A percentile compares a stretch with the other conserved stretches of the same genome.
These are phyloP conservation scores for Conticribra guillardii DNA, from an alignment of 108 stramenopile genomes.

Conservation along the genomic window DNA sequence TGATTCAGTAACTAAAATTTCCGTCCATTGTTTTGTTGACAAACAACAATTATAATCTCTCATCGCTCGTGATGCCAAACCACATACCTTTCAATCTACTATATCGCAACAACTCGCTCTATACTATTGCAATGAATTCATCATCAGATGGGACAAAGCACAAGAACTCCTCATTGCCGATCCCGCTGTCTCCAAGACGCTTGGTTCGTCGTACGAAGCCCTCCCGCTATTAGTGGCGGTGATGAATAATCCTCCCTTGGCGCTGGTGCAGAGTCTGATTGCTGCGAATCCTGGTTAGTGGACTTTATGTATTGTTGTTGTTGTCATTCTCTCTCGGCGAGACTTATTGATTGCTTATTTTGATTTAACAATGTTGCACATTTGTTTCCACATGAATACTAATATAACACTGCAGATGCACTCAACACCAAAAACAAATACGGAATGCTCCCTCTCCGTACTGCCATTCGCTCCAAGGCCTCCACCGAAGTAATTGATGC, in stretches of 20 bases:
- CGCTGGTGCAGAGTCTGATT: constrained; percentile 49
- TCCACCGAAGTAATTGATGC: constrained; percentile 55
- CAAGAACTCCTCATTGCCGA: constrained; percentile 44
- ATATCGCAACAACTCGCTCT: too few relatives aligned
- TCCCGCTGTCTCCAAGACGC: constrained; percentile 28
- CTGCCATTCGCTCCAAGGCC: constrained; percentile 49
- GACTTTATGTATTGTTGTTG: too few relatives aligned
- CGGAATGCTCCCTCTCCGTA: constrained; percentile 57
- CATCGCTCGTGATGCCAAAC: too few relatives aligned
- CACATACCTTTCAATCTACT: too few relatives aligned
- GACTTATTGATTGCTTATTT: neutral
- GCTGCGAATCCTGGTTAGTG: constrained; percentile 47
- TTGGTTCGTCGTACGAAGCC: constrained; percentile 40
- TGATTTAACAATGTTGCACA: neutral
- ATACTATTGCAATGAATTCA: too few relatives aligned
- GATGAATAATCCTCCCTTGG: constrained; percentile 53
- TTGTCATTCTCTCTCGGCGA: too few relatives aligned
- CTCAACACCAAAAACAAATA: constrained; percentile 41
- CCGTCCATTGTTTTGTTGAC: too few relatives aligned
- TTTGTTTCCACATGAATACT: neutral
- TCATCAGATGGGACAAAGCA: constrained; percentile 41
- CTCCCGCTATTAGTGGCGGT: constrained; percentile 46
- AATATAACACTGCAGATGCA: too few relatives aligned
- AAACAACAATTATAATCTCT: too few relatives aligned
- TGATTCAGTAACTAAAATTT: too few relatives aligned